These are phyloP conservation scores for Pleurotus tuber-regium DNA, from an alignment of 768 basidiomycete genomes.

Conservation along the genomic window DNA sequence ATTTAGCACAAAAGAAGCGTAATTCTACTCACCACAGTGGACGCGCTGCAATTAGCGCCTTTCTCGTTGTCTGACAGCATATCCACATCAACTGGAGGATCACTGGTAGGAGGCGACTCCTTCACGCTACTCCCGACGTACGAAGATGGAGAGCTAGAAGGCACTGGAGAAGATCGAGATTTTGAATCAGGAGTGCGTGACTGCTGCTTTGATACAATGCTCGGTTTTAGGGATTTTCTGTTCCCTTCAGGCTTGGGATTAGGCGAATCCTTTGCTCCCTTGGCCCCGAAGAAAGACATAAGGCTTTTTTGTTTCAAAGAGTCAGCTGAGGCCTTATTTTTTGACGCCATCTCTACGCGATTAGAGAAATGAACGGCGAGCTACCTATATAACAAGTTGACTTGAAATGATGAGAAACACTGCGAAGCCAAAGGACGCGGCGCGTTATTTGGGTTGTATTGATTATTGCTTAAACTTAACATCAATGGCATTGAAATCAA, in stretches of 20 bases:
- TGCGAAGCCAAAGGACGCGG: background rate
- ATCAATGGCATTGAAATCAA: too few relatives aligned
- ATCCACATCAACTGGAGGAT: constrained; percentile 68
- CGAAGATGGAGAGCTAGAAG: constrained; percentile 37
- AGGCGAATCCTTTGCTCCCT: background rate
- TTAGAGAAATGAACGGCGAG: background rate
- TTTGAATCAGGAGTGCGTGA: constrained; percentile 3
- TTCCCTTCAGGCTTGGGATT: background rate
- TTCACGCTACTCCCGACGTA: constrained; percentile 44
- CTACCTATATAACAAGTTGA: too few relatives aligned
- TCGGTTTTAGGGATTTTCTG: background rate
- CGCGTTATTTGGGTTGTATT: constrained; percentile 3
- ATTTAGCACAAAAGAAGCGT: background rate
- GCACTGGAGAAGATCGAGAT: constrained; percentile 3
- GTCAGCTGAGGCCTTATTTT: constrained; percentile 6
- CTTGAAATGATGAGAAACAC: background rate
- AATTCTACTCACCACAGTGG: background rate
- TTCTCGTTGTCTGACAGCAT: constrained; percentile 54
- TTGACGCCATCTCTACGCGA: background rate
- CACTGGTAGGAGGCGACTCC: constrained; percentile 76
- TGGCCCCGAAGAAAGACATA: constrained; percentile 10
- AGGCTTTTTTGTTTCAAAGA: constrained; percentile 13
- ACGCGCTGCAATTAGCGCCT: background rate
- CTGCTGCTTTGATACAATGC: background rate
- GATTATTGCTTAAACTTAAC: background rate